Evolutionary conservation across 2,329 filamentous ascomycete species (phyloP).

Genomic region (Aspergillus ibericus): DNA sequence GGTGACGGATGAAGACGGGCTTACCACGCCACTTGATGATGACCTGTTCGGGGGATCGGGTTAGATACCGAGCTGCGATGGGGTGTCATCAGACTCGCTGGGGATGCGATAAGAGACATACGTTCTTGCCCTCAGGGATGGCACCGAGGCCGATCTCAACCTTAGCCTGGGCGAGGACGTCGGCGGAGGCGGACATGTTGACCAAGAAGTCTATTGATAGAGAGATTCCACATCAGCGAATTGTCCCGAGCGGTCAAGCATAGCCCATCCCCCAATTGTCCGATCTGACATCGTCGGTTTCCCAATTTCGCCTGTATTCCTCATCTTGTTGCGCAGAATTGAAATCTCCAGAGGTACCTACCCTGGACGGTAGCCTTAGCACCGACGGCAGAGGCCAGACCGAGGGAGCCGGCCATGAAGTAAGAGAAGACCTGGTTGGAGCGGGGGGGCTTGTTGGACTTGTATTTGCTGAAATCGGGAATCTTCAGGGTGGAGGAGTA

Average conservation of each 20-base stretch:
- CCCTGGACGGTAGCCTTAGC: constrained; percentile 98
- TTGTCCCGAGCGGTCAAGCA: constrained; percentile 6
- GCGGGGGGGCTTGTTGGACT: constrained; percentile 65
- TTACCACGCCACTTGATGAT: constrained; percentile 99
- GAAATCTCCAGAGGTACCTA: constrained; percentile 52
- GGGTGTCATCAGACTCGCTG: background rate
- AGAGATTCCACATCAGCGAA: constrained; percentile 28
- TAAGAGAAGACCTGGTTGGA: constrained; percentile 89
- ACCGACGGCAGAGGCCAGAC: constrained; percentile 84
- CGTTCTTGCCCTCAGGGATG: constrained; percentile 99
- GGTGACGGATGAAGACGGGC: constrained; percentile 99
- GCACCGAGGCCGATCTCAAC: constrained; percentile 91
- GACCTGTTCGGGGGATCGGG: constrained; percentile 57
- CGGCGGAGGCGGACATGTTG: constrained; percentile 99
- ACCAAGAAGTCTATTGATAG: constrained; percentile 82
- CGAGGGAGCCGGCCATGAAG: constrained; percentile 98
- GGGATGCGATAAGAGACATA: constrained; percentile 49
- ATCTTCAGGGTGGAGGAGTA: constrained; percentile 63
- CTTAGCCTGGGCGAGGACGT: constrained; percentile 98
- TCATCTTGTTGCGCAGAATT: background rate
- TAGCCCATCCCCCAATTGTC: constrained; percentile 4
- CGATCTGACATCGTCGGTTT: background rate
- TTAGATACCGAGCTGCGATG: constrained; percentile 7
- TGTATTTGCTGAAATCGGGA: constrained; percentile 87
- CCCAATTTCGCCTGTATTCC: constrained; percentile 1